These are phyloP conservation scores for Somion occarium DNA, from an alignment of 1,284 basidiomycete species.

Conservation along the genomic window DNA sequence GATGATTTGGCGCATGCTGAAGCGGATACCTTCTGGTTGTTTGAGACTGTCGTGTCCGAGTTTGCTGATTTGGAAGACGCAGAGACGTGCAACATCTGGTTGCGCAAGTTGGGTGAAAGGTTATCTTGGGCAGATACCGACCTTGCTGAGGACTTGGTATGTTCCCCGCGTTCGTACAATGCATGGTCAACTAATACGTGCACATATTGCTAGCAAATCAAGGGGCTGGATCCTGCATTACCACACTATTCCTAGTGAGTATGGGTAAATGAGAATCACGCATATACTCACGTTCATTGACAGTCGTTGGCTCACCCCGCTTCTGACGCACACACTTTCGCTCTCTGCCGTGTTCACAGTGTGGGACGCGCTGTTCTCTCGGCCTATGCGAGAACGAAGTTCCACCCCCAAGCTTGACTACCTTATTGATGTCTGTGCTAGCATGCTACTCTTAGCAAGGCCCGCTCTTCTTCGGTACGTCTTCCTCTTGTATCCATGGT, in stretches of 20 bases:
- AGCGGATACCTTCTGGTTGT: conserved; percentile 78
- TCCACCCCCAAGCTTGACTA: conserved; percentile 60
- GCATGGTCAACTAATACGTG: too few species aligned
- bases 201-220: conserved; percentile 38
- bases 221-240: conserved; percentile 64
- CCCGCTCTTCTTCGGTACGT: conserved; percentile 51
- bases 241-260: conserved; percentile 80
- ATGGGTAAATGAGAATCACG: neutral
- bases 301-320: conserved; percentile 73
- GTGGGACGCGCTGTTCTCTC: conserved; percentile 71
- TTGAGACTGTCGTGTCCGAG: conserved; percentile 69
- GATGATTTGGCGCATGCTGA: conserved; percentile 64
- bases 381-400: conserved; percentile 48
- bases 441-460: conserved; percentile 59
- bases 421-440: conserved; percentile 62
- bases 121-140: conserved; percentile 64
- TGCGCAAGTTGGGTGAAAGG: conserved; percentile 55
- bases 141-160: conserved; percentile 55
- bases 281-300: neutral
- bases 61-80: conserved; percentile 68
- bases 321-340: conserved; percentile 69
- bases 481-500: neutral
- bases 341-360: conserved; percentile 50
- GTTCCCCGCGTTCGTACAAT: conserved; percentile 16
- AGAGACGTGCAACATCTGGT: conserved; percentile 56